Percentiles rank a stretch among this genome's conserved stretches.
These are phyloP conservation scores for Alternaria sp. DNA, from an alignment of 2,329 filamentous ascomycete genomes.

Conservation along the genomic window DNA sequence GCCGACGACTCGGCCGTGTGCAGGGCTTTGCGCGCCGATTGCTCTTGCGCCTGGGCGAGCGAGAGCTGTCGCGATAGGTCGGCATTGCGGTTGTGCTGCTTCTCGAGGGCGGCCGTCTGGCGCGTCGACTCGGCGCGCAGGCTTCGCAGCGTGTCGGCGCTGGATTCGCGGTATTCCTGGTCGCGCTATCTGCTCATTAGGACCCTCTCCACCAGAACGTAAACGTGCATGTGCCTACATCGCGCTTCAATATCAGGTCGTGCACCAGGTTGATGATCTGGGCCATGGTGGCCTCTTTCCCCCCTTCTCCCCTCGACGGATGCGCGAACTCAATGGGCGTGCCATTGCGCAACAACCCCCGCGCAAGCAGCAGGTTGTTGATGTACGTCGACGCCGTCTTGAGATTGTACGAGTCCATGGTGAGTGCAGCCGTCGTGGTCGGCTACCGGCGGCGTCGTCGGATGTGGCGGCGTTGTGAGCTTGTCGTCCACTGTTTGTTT, in stretches of 20 bases:
- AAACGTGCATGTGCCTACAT: conserved; percentile 63
- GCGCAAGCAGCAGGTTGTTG: conserved; percentile 69
- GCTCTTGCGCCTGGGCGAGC: conserved; percentile 71
- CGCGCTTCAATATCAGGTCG: conserved; percentile 86
- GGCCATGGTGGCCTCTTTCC: conserved; percentile 74
- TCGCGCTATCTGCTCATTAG: conserved; percentile 69
- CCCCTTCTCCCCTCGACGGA: conserved; percentile 68
- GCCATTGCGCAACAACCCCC: conserved; percentile 67
- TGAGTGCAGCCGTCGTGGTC: conserved; percentile 32
- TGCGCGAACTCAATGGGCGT: conserved; percentile 82
- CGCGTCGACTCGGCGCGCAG: conserved; percentile 77
- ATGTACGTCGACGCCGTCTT: conserved; percentile 68
- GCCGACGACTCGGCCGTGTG: conserved; percentile 75
- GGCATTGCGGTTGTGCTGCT: conserved; percentile 60
- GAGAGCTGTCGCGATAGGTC: conserved; percentile 65
- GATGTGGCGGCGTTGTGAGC: conserved; percentile 6
- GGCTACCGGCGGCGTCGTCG: conserved; percentile 10
- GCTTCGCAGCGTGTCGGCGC: conserved; percentile 77
- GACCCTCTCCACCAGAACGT: neutral
- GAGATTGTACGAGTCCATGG: conserved; percentile 58
- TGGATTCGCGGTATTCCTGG: conserved; percentile 82
- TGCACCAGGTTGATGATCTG: conserved; percentile 92
- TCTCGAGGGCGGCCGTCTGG: conserved; percentile 71
- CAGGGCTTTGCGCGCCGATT: conserved; percentile 71
- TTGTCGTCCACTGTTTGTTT: conserved; percentile 21